Conservation (phyloP, 495 filamentous ascomycete genomes). For the Xylaria longipes region DNA sequence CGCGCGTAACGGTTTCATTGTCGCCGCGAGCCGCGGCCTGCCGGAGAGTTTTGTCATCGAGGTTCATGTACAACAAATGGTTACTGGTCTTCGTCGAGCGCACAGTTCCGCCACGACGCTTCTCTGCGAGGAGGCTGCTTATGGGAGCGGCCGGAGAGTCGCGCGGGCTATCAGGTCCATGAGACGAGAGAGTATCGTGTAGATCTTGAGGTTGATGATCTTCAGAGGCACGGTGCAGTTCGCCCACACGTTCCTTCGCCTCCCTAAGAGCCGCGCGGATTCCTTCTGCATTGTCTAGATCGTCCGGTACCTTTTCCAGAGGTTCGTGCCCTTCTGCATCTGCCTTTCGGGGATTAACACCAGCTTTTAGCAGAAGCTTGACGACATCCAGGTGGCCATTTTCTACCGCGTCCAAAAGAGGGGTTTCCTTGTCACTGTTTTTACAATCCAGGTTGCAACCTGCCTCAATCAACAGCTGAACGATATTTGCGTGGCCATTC, state of each 20-base stretch:
- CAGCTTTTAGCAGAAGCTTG: constrained; percentile 78
- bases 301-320: constrained; percentile 76
- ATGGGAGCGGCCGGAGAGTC: constrained; percentile 60
- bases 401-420: constrained; percentile 93
- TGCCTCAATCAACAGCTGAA: constrained; percentile 77
- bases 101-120: constrained; percentile 51
- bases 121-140: constrained; percentile 39
- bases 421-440: constrained; percentile 89
- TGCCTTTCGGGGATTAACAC: constrained; percentile 85
- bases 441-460: constrained; percentile 80
- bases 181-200: constrained; percentile 66
- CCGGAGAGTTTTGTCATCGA: constrained; percentile 73
- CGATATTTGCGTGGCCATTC: constrained; percentile 80
- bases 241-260: constrained; percentile 56
- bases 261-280: constrained; percentile 62
- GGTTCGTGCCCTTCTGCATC: constrained; percentile 89
- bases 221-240: constrained; percentile 66
- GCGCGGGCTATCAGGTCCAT: constrained; percentile 72
- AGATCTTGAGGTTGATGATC: constrained; percentile 62
- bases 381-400: constrained; percentile 94
- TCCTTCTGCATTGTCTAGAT: constrained; percentile 66
- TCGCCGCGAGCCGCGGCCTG: constrained; percentile 86
- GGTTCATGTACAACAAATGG: constrained; percentile 60
- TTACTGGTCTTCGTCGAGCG: constrained; percentile 62
- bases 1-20: constrained; percentile 74